Conservation (phyloP, 495 filamentous ascomycete species). For the Podospora didyma region DNA sequence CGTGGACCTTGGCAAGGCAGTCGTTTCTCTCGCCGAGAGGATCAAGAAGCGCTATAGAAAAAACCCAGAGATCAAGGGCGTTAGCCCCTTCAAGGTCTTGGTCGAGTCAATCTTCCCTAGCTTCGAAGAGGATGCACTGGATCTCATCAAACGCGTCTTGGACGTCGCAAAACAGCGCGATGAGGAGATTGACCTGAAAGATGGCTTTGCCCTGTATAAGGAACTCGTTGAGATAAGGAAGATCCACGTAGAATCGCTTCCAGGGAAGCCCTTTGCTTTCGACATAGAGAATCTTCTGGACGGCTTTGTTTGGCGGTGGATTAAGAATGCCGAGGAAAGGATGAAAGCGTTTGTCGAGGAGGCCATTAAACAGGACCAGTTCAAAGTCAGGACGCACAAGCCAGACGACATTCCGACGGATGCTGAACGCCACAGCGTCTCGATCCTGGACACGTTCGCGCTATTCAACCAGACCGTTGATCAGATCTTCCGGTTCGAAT, state of each 20-base stretch:
- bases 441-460: slow-evolving; percentile 88
- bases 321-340: slow-evolving; percentile 71
- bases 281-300: slow-evolving; percentile 80
- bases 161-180: slow-evolving; percentile 60
- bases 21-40: slow-evolving; percentile 74
- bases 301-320: slow-evolving; percentile 95
- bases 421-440: slow-evolving; percentile 86
- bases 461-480: slow-evolving; percentile 89
- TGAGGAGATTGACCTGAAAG: slow-evolving; percentile 78
- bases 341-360: slow-evolving; percentile 83
- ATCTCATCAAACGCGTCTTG: slow-evolving; percentile 76
- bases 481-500: slow-evolving; percentile 78
- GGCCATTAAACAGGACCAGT: slow-evolving; percentile 83
- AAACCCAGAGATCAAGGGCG: slow-evolving; percentile 86
- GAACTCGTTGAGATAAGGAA: slow-evolving; percentile 78
- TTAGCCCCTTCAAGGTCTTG: slow-evolving; percentile 76
- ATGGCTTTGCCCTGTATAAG: slow-evolving; percentile 91
- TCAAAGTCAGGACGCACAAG: slow-evolving; percentile 61
- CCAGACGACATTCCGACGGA: slow-evolving; percentile 62
- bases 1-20: slow-evolving; percentile 78
- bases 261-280: slow-evolving; percentile 67
- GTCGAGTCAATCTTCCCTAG: slow-evolving; percentile 81
- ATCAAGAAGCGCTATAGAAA: slow-evolving; percentile 89
- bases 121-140: slow-evolving; percentile 81
- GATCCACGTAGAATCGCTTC: slow-evolving; percentile 70